Base-by-base conservation (phyloP, 371 early-diverging fungal genomes). In the Gilbertella persicaria region DNA sequence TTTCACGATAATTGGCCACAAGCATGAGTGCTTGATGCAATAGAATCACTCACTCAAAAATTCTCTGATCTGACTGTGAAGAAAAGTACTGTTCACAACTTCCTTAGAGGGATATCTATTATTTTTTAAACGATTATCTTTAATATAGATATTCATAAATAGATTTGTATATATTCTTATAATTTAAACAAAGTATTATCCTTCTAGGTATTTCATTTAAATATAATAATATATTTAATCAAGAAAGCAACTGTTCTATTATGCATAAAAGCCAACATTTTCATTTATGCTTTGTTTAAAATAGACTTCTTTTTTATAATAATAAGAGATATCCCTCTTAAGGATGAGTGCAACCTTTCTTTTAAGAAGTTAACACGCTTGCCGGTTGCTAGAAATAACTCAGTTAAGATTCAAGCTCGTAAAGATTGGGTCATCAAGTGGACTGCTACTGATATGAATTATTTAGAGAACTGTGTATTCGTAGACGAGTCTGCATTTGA, bases 331-430 rank as follows among this genome's bases (percentile, higher is more conserved):
- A n/a, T n/a, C n/a, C n/a, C n/a, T n/a, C n/a, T 55, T 25, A 50
- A 56, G 35, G 35, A 21, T 36, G 37, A 56, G 38, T 58, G 42
- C 25, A 52, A 52, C 28, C 52, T 52, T 52, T 53, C 49, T 5
- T 48, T 53, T 25, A 58, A 52, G 29, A 52, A 52, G 23, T 6
- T 52, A 6, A 37, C 46, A 9, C 26, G 7, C 40, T 30, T 30
- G n/a, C 52, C 53, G 23, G 48, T 45, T 36, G 38, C 42, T 43
- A 39, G 59, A 52, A 53, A 59, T 53, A 48, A 26, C 47, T n/a
- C 48, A 42, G 21, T 20, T 4, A 47, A 52, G 30, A 45, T 58
- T 37, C 8, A 23, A 23, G 39, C 14, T 23, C n/a, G n/a, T n/a
- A n/a, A n/a, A n/a, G n/a, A 28, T 16, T 44, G 48, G 36, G 37